A percentile compares a stretch with the other conserved stretches of the same genome.
Conservation (phyloP, 805 yeast species). For the Candida namnaoensis region DNA sequence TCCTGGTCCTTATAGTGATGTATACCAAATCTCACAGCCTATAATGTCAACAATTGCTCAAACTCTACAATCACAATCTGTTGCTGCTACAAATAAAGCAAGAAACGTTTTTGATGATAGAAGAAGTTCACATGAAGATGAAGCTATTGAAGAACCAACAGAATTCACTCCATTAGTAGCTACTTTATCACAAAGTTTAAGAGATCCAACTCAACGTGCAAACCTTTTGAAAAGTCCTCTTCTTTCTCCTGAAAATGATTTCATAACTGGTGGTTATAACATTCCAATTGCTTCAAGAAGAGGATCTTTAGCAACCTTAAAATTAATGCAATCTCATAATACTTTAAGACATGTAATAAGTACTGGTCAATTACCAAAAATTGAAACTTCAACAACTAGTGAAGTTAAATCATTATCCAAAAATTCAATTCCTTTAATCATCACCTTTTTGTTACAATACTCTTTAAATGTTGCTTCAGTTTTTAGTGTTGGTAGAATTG, state of each 20-base stretch:
- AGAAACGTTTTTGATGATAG: too few relatives aligned
- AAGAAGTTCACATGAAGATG: too few relatives aligned
- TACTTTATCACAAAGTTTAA: background rate
- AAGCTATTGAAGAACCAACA: too few relatives aligned
- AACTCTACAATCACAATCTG: slow-evolving; percentile 10
- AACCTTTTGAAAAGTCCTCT: slow-evolving; percentile 4
- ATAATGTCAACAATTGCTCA: slow-evolving; percentile 9
- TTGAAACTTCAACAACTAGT: slow-evolving; percentile 22
- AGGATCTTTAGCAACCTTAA: slow-evolving; percentile 15
- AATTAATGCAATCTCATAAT: slow-evolving; percentile 15
- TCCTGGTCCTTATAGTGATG: slow-evolving; percentile 16
- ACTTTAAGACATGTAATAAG: slow-evolving; percentile 16
- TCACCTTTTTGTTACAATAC: slow-evolving; percentile 63
- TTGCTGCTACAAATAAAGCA: too few relatives aligned
- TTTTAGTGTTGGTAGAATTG: slow-evolving; percentile 69
- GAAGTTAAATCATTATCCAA: slow-evolving; percentile 31
- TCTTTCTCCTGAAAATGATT: slow-evolving; percentile 6
- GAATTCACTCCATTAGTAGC: background rate
- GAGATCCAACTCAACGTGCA: background rate
- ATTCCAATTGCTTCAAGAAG: slow-evolving; percentile 3
- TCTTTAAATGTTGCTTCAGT: slow-evolving; percentile 71
- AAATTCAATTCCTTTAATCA: slow-evolving; percentile 53
- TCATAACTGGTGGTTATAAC: slow-evolving; percentile 3
- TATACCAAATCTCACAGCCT: slow-evolving; percentile 13
- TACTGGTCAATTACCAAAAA: slow-evolving; percentile 15